Base-by-base conservation (phyloP, 2,329 filamentous ascomycete species). In the Trichothecium sympodiale region DNA sequence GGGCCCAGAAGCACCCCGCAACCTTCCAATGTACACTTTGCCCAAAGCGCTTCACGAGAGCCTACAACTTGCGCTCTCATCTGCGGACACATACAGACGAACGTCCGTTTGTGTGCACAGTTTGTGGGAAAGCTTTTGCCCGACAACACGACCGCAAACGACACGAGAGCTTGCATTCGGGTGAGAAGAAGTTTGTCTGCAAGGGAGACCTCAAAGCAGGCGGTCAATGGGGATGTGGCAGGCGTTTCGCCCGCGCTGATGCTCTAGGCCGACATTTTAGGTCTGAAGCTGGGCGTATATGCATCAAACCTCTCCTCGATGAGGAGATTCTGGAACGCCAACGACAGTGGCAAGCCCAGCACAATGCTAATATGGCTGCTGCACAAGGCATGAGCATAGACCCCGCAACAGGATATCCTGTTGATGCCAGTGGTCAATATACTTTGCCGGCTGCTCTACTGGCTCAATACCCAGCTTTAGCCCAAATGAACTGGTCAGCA, bases 151-250 rank as follows among this genome's bases (percentile, higher is more conserved):
- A 98, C 55, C 81, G 91, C 31, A 98, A 98, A 61, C 81, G 91
- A 28, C 91, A 98, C 58, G 91, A 98, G 61, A 88, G 89, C 28
- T 65, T 98, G 29, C 91, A 98, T 53, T 93, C 85, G 0, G 91
- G 91, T 29, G 91, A 98, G 63, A 98, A 96, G 74, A 96, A 94
- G 54, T 98, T 96, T 54, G 84, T 96, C 7, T 98, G 91, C 61
- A 87, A 86, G 46, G 91, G 91, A 36, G 83, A 88, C 39, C 75
- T 98, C 34, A 88, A 89, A 46, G 77, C 77, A 2, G 79, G 80
- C 32, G 80, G 80, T 5, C 77, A 83, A 45, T 98, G 91, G 91
- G 91, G 91, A 15, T 98, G 91, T 47, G 86, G 86, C 4, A 75
- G 91, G 41, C 76, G 88, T 8, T 98, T 98, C 57, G 91, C 91